Conservation (phyloP, 306 rosid species). For the Fagus sylvatica region DNA sequence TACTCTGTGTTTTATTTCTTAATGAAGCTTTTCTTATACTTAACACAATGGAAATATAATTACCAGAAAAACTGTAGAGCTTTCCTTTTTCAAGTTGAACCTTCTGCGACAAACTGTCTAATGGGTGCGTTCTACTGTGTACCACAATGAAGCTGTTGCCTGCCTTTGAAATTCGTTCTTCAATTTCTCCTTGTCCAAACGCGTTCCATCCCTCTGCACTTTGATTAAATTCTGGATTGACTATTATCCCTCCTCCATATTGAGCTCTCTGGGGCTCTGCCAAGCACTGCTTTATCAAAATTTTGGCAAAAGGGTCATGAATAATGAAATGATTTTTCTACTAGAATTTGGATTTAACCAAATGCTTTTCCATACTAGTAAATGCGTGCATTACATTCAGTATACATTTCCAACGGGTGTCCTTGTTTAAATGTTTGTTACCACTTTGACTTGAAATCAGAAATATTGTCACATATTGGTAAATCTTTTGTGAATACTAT, state of each 20-base stretch:
- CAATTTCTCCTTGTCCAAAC: conserved; percentile 55
- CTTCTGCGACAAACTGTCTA: conserved; percentile 59
- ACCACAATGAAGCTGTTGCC: conserved; percentile 66
- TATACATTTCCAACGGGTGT: no score
- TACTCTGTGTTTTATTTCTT: background rate
- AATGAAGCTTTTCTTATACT: no score
- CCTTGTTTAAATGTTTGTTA: no score
- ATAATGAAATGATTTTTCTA: background rate
- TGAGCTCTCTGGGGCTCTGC: conserved; percentile 50
- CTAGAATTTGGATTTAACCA: background rate
- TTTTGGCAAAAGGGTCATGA: conserved; percentile 3
- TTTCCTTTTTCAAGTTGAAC: conserved; percentile 55
- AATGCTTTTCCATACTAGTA: background rate
- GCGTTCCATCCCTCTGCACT: conserved; percentile 58
- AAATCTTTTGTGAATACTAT: background rate
- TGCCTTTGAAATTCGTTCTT: conserved; percentile 43
- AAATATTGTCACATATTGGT: no score
- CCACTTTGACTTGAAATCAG: no score
- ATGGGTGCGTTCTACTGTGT: conserved; percentile 39
- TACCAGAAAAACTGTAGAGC: conserved; percentile 62
- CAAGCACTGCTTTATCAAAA: conserved; percentile 57
- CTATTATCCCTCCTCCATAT: conserved; percentile 78
- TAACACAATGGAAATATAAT: conserved; percentile 2
- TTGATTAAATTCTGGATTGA: conserved; percentile 68
- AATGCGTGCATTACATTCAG: background rate